Percentiles rank a stretch among this genome's conserved stretches.
These are phyloP conservation scores for Candida pseudoviswanathii DNA, from an alignment of 1,139 yeast species.

Conservation along the genomic window DNA sequence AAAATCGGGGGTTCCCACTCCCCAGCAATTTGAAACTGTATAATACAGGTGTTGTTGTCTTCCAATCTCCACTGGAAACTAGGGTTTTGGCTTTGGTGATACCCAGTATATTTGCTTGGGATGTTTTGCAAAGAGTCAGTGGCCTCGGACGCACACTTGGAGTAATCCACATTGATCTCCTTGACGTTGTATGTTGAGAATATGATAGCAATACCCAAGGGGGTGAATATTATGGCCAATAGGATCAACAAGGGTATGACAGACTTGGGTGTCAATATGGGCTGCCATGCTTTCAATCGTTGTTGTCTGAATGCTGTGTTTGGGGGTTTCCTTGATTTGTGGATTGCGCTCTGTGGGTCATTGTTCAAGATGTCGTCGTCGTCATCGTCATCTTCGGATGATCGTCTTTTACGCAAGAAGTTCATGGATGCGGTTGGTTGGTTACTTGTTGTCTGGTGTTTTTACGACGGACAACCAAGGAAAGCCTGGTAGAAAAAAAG, in stretches of 20 bases:
- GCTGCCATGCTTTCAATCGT: conserved; percentile 81
- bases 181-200: conserved; percentile 63
- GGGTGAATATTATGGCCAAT: conserved; percentile 68
- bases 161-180: conserved; percentile 58
- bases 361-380: conserved; percentile 24
- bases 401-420: conserved; percentile 41
- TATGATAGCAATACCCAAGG: conserved; percentile 70
- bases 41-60: conserved; percentile 46
- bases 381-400: conserved; percentile 28
- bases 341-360: conserved; percentile 27
- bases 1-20: conserved; percentile 63
- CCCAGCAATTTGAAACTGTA: conserved; percentile 61
- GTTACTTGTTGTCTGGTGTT: background rate
- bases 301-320: conserved; percentile 81
- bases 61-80: conserved; percentile 58
- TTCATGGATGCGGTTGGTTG: conserved; percentile 27
- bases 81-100: conserved; percentile 48
- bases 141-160: conserved; percentile 53
- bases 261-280: conserved; percentile 74
- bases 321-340: conserved; percentile 65
- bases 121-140: conserved; percentile 38
- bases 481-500: background rate
- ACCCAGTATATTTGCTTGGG: conserved; percentile 52
- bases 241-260: conserved; percentile 67
- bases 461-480: too few relatives aligned